A percentile compares a stretch with the other conserved stretches of the same genome.
Conservation (phyloP, 139 green algal species). For the Chlamydomonas incerta region DNA sequence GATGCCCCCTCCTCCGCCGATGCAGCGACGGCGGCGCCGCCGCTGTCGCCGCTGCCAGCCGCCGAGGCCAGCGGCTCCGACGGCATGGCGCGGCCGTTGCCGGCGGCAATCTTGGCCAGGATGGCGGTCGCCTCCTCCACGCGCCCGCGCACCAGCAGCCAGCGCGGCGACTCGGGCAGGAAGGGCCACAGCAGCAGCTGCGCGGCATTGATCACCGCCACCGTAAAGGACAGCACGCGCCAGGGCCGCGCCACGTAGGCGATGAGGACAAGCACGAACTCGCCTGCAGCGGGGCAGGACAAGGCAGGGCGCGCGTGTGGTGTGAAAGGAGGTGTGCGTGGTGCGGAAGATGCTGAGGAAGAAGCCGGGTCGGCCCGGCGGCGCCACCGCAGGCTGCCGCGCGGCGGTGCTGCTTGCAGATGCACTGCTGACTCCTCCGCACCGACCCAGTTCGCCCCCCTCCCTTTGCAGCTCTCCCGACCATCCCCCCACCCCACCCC, state of each 20-base stretch:
- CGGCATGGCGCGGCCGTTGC: slow-evolving; percentile 68
- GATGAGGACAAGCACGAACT: slow-evolving; percentile 62
- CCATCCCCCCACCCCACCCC: no score
- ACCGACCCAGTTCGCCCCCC: no score
- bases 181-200: slow-evolving; percentile 47
- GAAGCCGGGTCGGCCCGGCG: no score
- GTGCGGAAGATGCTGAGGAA: no score
- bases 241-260: slow-evolving; percentile 43
- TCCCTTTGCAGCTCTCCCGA: no score
- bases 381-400: no score
- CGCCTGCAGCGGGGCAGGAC: slow-evolving; percentile 4
- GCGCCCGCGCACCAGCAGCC: slow-evolving; percentile 70
- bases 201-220: slow-evolving; percentile 40
- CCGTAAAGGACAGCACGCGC: slow-evolving; percentile 41
- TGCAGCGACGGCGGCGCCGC: background rate
- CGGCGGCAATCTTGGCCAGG: slow-evolving; percentile 59
- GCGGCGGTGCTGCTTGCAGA: no score
- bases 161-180: slow-evolving; percentile 68
- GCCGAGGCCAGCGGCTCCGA: slow-evolving; percentile 59
- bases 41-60: background rate
- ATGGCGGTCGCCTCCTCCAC: slow-evolving; percentile 67
- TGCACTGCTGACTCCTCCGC: no score
- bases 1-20: slow-evolving; percentile 4
- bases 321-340: background rate
- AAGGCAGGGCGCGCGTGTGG: no score